Evolutionary conservation across 495 filamentous ascomycete species (phyloP).

Genomic region (Trypethelium eluteriae): DNA sequence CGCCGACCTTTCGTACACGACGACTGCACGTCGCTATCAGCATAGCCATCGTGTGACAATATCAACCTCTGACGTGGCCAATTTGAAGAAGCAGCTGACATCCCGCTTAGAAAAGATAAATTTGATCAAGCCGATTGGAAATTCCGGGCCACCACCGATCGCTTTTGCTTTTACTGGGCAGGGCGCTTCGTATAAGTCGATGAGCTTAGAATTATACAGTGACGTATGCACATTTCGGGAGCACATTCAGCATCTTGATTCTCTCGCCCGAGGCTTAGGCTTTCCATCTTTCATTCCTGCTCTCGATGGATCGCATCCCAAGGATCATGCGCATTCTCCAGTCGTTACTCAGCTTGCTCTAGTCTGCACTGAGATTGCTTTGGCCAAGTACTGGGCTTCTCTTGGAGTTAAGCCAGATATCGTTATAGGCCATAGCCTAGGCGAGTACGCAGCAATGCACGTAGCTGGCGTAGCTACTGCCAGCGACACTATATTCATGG

Average conservation of each 20-base stretch:
- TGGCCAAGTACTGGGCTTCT: constrained; percentile 31
- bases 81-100: not conserved
- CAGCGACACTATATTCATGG: constrained; percentile 22
- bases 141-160: constrained; percentile 6
- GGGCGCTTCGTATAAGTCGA: constrained; percentile 13
- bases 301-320: not conserved
- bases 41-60: constrained; percentile 24
- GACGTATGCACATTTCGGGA: constrained; percentile 8
- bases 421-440: constrained; percentile 33
- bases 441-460: constrained; percentile 28
- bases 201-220: constrained; percentile 12
- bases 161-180: constrained; percentile 22
- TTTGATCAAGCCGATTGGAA: constrained; percentile 26
- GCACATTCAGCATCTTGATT: constrained; percentile 9
- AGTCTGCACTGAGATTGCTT: constrained; percentile 33
- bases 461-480: constrained; percentile 23
- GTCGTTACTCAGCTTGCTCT: constrained; percentile 30
- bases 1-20: constrained; percentile 64
- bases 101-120: constrained; percentile 20
- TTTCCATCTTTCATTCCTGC: constrained; percentile 16
- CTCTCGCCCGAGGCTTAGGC: not conserved
- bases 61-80: constrained; percentile 12
- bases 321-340: not conserved
- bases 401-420: constrained; percentile 32
- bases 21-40: constrained; percentile 72